A percentile compares a stretch with the other conserved stretches of the same genome.
Conservation (phyloP, 2,329 filamentous ascomycete genomes). For the Xylariomycetidae sp. region DNA sequence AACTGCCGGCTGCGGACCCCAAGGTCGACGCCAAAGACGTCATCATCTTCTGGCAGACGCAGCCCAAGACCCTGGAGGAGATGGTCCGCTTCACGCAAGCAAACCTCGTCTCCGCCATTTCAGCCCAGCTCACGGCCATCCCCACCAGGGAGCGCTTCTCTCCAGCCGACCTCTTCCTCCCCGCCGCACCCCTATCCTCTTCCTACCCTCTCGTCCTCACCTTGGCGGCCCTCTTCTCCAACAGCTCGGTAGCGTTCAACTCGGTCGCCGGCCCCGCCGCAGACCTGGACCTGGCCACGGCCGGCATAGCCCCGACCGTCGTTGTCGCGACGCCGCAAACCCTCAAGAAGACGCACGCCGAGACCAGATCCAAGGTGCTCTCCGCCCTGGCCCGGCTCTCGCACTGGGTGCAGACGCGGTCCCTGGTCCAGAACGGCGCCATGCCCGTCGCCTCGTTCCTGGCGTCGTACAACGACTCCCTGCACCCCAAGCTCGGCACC, state of each 20-base stretch:
- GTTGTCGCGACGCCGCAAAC: constrained; percentile 74
- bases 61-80: constrained; percentile 51
- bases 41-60: constrained; percentile 63
- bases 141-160: constrained; percentile 70
- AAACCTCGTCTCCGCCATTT: constrained; percentile 85
- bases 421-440: constrained; percentile 64
- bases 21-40: constrained; percentile 50
- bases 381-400: constrained; percentile 62
- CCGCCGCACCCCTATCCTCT: constrained; percentile 74
- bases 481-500: constrained; percentile 54
- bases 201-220: constrained; percentile 77
- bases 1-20: constrained; percentile 61
- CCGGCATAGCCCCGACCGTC: constrained; percentile 74
- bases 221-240: constrained; percentile 76
- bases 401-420: constrained; percentile 67
- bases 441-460: constrained; percentile 66
- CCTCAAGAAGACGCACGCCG: constrained; percentile 61
- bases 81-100: constrained; percentile 77
- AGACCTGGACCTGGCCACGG: constrained; percentile 68
- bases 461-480: constrained; percentile 55
- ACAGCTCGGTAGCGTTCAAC: constrained; percentile 81
- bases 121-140: constrained; percentile 70
- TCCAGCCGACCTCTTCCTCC: constrained; percentile 75
- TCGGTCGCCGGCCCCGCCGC: constrained; percentile 73
- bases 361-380: constrained; percentile 54